These are phyloP conservation scores for Neoarthrinium moseri DNA, from an alignment of 2,329 filamentous ascomycete genomes.

Conservation along the genomic window DNA sequence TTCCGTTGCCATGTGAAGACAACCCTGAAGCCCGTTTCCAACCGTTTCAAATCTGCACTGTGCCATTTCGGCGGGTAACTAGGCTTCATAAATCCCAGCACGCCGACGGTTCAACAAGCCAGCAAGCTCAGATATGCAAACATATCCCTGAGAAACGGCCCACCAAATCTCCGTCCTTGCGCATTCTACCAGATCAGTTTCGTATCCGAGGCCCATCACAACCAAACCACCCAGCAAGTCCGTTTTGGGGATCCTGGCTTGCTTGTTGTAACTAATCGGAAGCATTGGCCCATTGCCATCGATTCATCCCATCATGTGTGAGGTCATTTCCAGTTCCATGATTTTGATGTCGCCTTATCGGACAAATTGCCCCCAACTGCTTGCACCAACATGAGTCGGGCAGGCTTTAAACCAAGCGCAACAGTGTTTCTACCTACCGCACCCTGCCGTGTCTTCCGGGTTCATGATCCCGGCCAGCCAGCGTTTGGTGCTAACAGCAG, in stretches of 20 bases:
- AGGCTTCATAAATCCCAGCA: not conserved
- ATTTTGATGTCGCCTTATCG: not conserved
- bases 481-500: too few relatives aligned
- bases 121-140: not conserved
- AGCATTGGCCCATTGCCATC: not conserved
- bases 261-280: not conserved
- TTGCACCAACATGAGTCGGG: not conserved
- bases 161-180: conserved; percentile 9
- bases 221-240: not conserved
- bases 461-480: too few relatives aligned
- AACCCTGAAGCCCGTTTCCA: not conserved
- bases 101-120: not conserved
- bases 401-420: too few relatives aligned
- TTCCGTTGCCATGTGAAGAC: not conserved
- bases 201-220: conserved; percentile 3
- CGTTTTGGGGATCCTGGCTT: not conserved
- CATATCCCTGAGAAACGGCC: not conserved
- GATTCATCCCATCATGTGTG: not conserved
- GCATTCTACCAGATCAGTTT: conserved; percentile 1
- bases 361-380: not conserved
- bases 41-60: not conserved
- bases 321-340: not conserved
- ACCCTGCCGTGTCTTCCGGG: too few relatives aligned
- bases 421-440: too few relatives aligned
- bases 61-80: not conserved